Conservation (phyloP, 305 asterid species). For the Euphrasia arctica region DNA sequence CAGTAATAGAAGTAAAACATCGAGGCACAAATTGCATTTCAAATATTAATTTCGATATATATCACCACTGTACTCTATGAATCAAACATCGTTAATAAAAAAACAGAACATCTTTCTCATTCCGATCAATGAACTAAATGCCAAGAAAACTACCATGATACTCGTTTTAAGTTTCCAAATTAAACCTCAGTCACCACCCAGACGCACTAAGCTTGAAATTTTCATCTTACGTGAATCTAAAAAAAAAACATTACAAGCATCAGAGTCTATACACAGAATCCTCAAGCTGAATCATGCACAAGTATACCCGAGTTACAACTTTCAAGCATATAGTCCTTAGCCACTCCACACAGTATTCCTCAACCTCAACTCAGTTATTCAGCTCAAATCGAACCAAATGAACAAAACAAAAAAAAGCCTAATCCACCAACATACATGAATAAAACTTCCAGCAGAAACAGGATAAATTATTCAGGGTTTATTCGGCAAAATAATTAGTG, state of each 20-base stretch:
- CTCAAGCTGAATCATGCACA: conserved; percentile 11
- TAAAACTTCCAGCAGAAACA: conserved; percentile 6
- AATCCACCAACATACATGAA: conserved; percentile 16
- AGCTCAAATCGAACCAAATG: conserved; percentile 20
- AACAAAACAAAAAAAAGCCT: not conserved
- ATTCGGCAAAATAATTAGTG: not conserved
- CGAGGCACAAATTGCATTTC: conserved; percentile 2
- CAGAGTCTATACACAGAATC: not conserved
- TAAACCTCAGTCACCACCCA: conserved; percentile 13
- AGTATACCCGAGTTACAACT: conserved; percentile 5
- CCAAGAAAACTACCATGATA: conserved; percentile 4
- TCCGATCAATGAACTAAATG: conserved; percentile 7
- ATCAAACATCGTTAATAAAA: conserved; percentile 9
- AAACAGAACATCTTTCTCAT: conserved; percentile 16
- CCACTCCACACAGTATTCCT: conserved; percentile 20
- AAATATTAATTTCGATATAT: conserved; percentile 17
- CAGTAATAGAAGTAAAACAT: not conserved
- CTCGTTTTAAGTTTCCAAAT: conserved; percentile 1
- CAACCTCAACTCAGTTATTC: conserved; percentile 19
- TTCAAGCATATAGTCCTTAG: conserved; percentile 3
- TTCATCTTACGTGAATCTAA: not conserved
- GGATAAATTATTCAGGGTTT: conserved; percentile 4
- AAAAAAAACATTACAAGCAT: conserved; percentile 21
- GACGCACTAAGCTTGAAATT: not conserved
- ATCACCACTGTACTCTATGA: conserved; percentile 10